Evolutionary conservation across 345 rosid species (phyloP).

Genomic region (Jatropha curcas): DNA sequence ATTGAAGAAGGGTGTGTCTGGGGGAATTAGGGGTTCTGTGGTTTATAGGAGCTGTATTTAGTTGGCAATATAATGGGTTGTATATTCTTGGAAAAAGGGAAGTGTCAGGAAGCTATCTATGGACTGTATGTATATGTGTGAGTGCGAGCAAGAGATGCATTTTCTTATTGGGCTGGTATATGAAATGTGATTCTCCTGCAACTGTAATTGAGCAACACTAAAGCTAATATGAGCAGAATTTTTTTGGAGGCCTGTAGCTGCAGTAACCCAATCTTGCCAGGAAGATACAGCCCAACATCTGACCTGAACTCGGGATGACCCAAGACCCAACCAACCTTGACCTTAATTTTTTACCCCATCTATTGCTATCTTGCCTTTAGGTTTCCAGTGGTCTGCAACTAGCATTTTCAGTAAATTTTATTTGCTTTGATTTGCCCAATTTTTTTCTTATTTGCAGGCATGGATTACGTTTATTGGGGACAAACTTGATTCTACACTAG

Average conservation of each 20-base stretch:
- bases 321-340: not conserved
- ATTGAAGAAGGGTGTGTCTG: too few species aligned
- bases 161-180: not conserved
- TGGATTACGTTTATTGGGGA: constrained; percentile 86
- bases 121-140: too few species aligned
- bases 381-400: not conserved
- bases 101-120: too few species aligned
- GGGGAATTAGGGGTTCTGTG: not conserved
- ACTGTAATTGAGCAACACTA: not conserved
- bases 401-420: not conserved
- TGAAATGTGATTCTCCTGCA: not conserved
- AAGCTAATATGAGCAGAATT: too few species aligned
- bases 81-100: not conserved
- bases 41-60: not conserved
- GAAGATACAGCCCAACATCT: not conserved
- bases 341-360: not conserved
- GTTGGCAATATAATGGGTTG: not conserved
- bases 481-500: constrained; percentile 72
- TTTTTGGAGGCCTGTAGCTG: not conserved
- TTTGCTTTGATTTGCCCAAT: not conserved
- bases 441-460: constrained; percentile 45
- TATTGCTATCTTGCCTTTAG: not conserved
- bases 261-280: not conserved
- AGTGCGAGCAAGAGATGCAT: too few species aligned
- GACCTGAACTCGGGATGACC: not conserved